These are phyloP conservation scores for Helichrysum umbraculigerum DNA, from an alignment of 129 eudicot genomes.

Conservation along the genomic window DNA sequence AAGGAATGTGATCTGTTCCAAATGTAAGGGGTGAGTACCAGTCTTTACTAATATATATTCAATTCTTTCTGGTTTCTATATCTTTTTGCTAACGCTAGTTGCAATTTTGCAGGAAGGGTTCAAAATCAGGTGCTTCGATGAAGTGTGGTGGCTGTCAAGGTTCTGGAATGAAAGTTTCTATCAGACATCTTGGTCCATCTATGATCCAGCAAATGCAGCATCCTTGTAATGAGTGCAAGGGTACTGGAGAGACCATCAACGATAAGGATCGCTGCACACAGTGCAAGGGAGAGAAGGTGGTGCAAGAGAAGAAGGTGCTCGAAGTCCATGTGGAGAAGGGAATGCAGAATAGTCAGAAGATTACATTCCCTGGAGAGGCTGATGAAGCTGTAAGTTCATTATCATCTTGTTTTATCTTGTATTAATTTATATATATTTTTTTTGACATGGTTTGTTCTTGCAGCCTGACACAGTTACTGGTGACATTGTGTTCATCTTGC, in stretches of 20 bases:
- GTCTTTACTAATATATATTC: neutral
- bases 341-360: constrained; percentile 76
- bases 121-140: constrained; percentile 80
- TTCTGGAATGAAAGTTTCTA: no score
- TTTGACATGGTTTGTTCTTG: constrained; percentile 22
- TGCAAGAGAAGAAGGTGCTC: no score
- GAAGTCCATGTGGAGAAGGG: no score
- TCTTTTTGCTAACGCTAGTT: no score
- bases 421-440: neutral
- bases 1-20: constrained; percentile 60
- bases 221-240: no score
- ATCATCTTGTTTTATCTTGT: neutral
- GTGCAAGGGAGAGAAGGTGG: no score
- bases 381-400: constrained; percentile 64
- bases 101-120: constrained; percentile 60
- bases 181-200: no score
- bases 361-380: constrained; percentile 77
- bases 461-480: constrained; percentile 81
- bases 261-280: no score
- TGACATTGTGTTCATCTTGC: constrained; percentile 68
- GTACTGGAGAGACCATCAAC: no score
- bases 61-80: neutral
- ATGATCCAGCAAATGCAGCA: no score
- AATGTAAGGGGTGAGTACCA: constrained; percentile 66
- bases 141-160: constrained; percentile 82